Base-by-base conservation (phyloP, 2,329 filamentous ascomycete species). In the Aspergillus terreus region DNA sequence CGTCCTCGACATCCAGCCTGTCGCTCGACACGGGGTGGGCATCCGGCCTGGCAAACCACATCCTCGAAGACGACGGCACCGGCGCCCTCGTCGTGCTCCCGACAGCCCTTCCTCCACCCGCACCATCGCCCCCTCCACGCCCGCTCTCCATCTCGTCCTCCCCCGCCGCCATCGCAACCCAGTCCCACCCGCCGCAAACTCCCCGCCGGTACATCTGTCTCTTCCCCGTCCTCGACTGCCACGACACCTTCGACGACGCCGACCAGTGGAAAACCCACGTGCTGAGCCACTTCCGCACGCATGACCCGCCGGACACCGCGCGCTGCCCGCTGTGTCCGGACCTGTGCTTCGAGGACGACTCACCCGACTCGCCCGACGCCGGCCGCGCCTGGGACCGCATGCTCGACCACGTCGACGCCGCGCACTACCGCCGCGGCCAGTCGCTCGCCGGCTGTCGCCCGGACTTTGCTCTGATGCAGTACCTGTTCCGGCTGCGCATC, bases 141-240 rank as follows among this genome's bases (percentile, higher is more conserved):
- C 33, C 33, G 15, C 33, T n/a, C 15, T 17, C 33, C 33, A 36
- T 36, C 33, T 17, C 33, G 33, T 27, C 33, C 33, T 36, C 33
- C 10, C 33, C 14, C 33, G 33, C 33, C 12, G 33, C 12, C 12
- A 27, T 27, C 25, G 25, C 25, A 27, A 27, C 25, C 25, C 25
- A 27, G 25, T 27, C 46, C 46, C 55, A 54, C 32, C 57, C 45
- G 12, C 45, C 46, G 46, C 44, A 15, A 14, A 30, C 30, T 32
- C 44, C 57, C 14, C 57, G 56, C 38, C 52, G 51, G 32, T 72
- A 71, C 51, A 58, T 59, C 19, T 77, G 74, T 51, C 65, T 76
- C n/a, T 76, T 76, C 63, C 69, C 75, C 52, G 67, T 74, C 50
- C 64, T 77, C 6, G 69, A 74, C 56, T 77, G 74, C 56, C 63